Conservation (phyloP, 169 alveolate species). For the Cryptosporidium meleagridis region DNA sequence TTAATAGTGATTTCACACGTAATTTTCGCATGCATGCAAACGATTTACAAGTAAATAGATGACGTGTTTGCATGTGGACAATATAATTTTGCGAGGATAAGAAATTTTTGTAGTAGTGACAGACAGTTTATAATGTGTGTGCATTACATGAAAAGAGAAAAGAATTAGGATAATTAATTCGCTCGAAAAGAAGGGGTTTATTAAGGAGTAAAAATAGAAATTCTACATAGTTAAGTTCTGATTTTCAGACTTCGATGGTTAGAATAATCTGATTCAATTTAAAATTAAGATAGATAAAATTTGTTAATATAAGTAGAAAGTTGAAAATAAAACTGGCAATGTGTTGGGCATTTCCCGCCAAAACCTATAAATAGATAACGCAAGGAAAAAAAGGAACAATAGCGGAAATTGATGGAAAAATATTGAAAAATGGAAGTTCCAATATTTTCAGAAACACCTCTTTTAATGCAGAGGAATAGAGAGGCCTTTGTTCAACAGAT, state of each 20-base stretch:
- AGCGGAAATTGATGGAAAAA: neutral
- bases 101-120: too few relatives aligned
- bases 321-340: constrained; percentile 1
- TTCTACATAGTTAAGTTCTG: too few relatives aligned
- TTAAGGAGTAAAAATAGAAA: too few relatives aligned
- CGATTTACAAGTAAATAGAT: too few relatives aligned
- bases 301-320: neutral
- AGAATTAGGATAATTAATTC: too few relatives aligned
- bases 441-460: constrained; percentile 23
- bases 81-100: neutral
- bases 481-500: constrained; percentile 58
- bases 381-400: neutral
- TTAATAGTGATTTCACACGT: neutral
- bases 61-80: neutral
- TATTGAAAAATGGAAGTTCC: constrained; percentile 33
- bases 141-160: neutral
- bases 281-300: too few relatives aligned
- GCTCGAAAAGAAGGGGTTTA: too few relatives aligned
- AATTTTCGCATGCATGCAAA: neutral
- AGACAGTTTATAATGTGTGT: neutral
- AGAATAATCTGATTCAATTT: neutral
- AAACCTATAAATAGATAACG: neutral
- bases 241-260: neutral
- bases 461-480: constrained; percentile 49
- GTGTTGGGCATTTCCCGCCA: constrained; percentile 16